Conservation (phyloP, 2,329 filamentous ascomycete genomes). For the Alternaria consortialis region DNA sequence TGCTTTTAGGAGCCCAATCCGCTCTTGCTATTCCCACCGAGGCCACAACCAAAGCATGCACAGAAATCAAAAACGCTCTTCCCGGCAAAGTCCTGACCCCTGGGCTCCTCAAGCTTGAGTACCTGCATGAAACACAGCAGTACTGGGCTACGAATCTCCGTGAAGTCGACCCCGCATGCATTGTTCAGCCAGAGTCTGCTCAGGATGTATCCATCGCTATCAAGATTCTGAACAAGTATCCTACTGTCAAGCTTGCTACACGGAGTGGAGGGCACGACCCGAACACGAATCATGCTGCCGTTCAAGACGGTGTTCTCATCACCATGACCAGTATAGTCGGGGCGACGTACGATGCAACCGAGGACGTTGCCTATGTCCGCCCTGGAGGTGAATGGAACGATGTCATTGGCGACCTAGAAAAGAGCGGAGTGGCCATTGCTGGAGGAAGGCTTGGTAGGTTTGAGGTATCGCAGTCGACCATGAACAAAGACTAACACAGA, state of each 20-base stretch:
- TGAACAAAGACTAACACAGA: constrained; percentile 3
- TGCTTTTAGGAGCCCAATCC: constrained; percentile 18
- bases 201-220: constrained; percentile 36
- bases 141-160: constrained; percentile 34
- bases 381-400: constrained; percentile 55
- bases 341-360: constrained; percentile 46
- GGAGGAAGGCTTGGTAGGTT: constrained; percentile 33
- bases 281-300: constrained; percentile 47
- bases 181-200: constrained; percentile 34
- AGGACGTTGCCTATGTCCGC: constrained; percentile 50
- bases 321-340: constrained; percentile 47
- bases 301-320: constrained; percentile 52
- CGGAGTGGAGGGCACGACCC: constrained; percentile 51
- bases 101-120: constrained; percentile 28
- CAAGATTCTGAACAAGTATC: constrained; percentile 35
- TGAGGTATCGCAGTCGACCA: background rate
- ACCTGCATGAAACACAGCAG: constrained; percentile 29
- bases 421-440: constrained; percentile 48
- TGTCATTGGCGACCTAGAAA: constrained; percentile 47
- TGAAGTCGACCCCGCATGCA: constrained; percentile 34
- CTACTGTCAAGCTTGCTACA: constrained; percentile 34
- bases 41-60: constrained; percentile 28
- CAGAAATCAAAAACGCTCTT: constrained; percentile 28
- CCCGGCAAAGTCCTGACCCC: constrained; percentile 29
- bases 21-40: constrained; percentile 23